Evolutionary conservation across 345 rosid genomes (phyloP).

Genomic region (Clarkia xantiana): DNA sequence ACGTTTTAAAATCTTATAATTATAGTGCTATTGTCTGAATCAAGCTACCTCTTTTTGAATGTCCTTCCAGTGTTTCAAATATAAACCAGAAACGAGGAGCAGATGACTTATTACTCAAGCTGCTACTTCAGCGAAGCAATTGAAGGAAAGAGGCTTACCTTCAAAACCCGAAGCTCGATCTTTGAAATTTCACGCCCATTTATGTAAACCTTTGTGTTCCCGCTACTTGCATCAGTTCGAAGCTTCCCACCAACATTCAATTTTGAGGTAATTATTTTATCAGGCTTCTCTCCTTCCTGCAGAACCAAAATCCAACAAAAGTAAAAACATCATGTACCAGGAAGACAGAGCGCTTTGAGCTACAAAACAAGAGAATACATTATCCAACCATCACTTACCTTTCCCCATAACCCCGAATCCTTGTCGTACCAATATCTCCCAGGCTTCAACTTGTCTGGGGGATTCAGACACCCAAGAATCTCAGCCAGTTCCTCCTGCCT

Average conservation of each 20-base stretch:
- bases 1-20: no score
- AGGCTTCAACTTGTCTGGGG: slow-evolving; percentile 36
- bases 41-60: no score
- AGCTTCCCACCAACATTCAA: slow-evolving; percentile 42
- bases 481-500: slow-evolving; percentile 39
- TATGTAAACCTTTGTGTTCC: slow-evolving; percentile 40
- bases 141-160: slow-evolving; percentile 15
- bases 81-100: no score
- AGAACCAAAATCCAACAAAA: slow-evolving; percentile 5
- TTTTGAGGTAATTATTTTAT: slow-evolving; percentile 41
- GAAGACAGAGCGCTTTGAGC: neutral
- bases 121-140: no score
- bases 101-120: no score
- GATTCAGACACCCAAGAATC: slow-evolving; percentile 21
- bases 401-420: slow-evolving; percentile 49
- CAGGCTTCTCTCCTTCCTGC: slow-evolving; percentile 62
- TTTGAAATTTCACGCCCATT: slow-evolving; percentile 60
- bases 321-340: neutral
- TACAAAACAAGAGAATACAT: slow-evolving; percentile 2
- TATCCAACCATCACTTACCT: slow-evolving; percentile 21
- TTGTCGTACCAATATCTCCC: slow-evolving; percentile 54
- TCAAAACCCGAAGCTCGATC: slow-evolving; percentile 30
- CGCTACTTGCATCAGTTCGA: slow-evolving; percentile 35
- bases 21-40: no score
- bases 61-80: no score